Conservation (phyloP, 345 rosid genomes). For the Arabis hirsuta region DNA sequence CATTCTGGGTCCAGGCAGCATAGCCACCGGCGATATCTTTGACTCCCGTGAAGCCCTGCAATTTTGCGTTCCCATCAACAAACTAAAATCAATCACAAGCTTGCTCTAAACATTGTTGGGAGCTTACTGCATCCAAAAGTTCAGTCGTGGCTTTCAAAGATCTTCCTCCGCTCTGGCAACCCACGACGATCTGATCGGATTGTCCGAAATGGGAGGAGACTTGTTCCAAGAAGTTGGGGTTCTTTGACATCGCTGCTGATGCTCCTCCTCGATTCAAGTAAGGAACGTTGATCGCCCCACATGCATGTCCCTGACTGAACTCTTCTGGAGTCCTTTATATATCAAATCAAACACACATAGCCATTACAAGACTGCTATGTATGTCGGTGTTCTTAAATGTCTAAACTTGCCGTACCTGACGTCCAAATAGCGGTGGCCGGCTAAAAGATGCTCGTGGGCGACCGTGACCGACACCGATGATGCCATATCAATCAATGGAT, state of each 20-base stretch:
- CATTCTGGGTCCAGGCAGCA: conserved; percentile 67
- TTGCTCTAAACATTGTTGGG: not conserved
- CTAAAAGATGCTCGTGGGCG: conserved; percentile 83
- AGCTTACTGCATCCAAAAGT: conserved; percentile 69
- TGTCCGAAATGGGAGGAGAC: conserved; percentile 57
- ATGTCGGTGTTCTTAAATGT: not conserved
- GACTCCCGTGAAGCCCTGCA: conserved; percentile 69
- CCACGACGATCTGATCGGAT: conserved; percentile 73
- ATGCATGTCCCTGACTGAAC: conserved; percentile 74
- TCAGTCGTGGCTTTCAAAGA: conserved; percentile 75
- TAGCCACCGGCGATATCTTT: conserved; percentile 77
- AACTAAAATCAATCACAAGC: not conserved
- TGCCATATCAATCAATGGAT: conserved; percentile 27
- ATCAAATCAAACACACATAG: not conserved
- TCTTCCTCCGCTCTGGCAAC: conserved; percentile 75
- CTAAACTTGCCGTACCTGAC: conserved; percentile 47
- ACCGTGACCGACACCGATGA: conserved; percentile 79
- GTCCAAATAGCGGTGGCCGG: conserved; percentile 83
- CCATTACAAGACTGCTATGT: conserved; percentile 4
- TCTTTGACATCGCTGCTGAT: conserved; percentile 77
- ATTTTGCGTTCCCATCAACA: not conserved
- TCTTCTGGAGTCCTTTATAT: conserved; percentile 68
- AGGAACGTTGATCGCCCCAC: conserved; percentile 78
- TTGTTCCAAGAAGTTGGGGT: conserved; percentile 62
- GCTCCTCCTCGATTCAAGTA: conserved; percentile 70